Evolutionary conservation across 495 filamentous ascomycete genomes (phyloP).

Genomic region (Poronia punctata): DNA sequence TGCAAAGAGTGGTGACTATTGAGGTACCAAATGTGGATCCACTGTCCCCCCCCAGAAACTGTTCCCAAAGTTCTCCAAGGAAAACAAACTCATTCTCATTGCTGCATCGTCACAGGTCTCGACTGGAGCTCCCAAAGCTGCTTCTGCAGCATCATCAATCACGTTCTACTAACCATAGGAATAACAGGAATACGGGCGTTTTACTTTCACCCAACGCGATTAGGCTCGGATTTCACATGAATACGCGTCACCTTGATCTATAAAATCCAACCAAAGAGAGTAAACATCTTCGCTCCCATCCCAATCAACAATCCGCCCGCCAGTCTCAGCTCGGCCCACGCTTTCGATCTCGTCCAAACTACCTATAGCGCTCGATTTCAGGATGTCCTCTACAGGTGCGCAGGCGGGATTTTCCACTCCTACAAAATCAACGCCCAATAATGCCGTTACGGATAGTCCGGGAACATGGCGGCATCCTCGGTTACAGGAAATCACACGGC

Average conservation of each 20-base stretch:
- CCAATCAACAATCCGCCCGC: too few species aligned
- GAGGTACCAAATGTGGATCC: too few species aligned
- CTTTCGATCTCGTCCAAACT: not conserved
- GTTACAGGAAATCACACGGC: constrained; percentile 66
- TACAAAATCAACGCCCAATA: constrained; percentile 27
- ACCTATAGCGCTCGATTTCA: too few species aligned
- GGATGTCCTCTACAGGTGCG: constrained; percentile 16
- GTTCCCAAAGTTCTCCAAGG: too few species aligned
- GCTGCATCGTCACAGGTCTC: constrained; percentile 2
- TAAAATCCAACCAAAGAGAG: too few species aligned
- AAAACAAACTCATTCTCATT: constrained; percentile 11
- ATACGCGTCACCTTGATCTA: too few species aligned
- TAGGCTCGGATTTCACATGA: too few species aligned
- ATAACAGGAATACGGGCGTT: not conserved
- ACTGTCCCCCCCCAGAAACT: too few species aligned
- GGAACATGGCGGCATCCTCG: constrained; percentile 87
- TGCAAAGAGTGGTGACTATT: too few species aligned
- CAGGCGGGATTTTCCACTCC: constrained; percentile 33
- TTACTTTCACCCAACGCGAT: too few species aligned
- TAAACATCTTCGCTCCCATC: too few species aligned
- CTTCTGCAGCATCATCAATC: constrained; percentile 2
- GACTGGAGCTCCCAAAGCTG: constrained; percentile 13
- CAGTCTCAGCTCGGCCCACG: too few species aligned
- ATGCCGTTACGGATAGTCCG: constrained; percentile 42
- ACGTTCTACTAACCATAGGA: constrained; percentile 21